phyloP scores from a whole-genome alignment of 2,329 filamentous ascomycete genomes.

The Alternaria infectoria region DNA sequence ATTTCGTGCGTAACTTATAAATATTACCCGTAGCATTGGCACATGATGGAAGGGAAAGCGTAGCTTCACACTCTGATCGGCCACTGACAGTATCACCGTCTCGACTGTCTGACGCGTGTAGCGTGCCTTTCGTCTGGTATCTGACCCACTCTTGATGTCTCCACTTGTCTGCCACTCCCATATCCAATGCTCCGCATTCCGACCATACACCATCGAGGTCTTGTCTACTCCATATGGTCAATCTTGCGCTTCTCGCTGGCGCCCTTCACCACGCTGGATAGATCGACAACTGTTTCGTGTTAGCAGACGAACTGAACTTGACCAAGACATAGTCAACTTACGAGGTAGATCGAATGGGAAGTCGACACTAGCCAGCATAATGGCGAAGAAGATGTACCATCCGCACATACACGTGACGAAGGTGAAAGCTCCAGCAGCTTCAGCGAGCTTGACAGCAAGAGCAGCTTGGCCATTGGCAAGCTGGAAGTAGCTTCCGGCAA shows the following conservation, averaged over 20 bases:
- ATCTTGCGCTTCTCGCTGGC: slow-evolving; percentile 46
- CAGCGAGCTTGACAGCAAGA: slow-evolving; percentile 33
- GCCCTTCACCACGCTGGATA: slow-evolving; percentile 54
- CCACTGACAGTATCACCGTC: neutral
- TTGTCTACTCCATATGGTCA: slow-evolving; percentile 27
- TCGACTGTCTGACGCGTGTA: neutral
- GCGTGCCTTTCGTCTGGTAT: neutral
- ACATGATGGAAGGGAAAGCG: neutral
- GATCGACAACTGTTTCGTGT: slow-evolving; percentile 49
- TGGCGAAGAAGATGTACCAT: slow-evolving; percentile 62
- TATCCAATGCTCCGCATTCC: neutral
- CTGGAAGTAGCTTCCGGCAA: slow-evolving; percentile 68
- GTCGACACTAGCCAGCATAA: slow-evolving; percentile 56
- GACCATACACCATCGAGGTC: neutral
- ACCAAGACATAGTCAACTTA: slow-evolving; percentile 17
- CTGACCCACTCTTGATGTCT: neutral
- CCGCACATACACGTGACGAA: slow-evolving; percentile 58
- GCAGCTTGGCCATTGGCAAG: slow-evolving; percentile 53
- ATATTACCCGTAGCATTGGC: neutral
- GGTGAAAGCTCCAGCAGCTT: slow-evolving; percentile 56
- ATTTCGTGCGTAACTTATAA: neutral
- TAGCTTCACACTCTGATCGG: neutral
- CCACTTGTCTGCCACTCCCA: neutral
- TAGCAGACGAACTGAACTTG: slow-evolving; percentile 5
- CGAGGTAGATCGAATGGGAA: slow-evolving; percentile 60